Evolutionary conservation across 495 filamentous ascomycete genomes (phyloP), one percentile per base, ranked within the genome.

Genomic region (Penicillium lividum): DNA sequence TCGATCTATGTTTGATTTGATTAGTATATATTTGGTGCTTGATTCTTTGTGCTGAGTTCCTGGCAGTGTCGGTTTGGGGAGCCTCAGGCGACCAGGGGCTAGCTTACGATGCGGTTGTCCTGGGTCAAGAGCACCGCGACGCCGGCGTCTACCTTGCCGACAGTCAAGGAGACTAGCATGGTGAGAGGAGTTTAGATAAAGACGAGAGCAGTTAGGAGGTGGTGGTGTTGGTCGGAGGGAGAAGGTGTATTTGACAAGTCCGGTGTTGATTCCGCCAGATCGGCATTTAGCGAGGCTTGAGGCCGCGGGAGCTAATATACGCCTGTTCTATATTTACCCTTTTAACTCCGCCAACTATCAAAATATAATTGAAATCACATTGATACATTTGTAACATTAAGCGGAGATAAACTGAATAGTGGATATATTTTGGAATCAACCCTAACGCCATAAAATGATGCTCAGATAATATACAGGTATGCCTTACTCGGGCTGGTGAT

Each of bases 61-160:
- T 53, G 38, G 47, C 28, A 15, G 10, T 13, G 18, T 8, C 38
- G n/a, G 38, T 33, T 16, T 38, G 16, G 52, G 44, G 34, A 56
- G 58, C 48, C 46, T 38, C n/a, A 54, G 46, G 62, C 59, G 54
- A 61, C 61, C 54, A 60, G 60, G 63, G 66, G 57, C 34, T 40
- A 62, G 73, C 86, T 73, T 85, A 97, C 94, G 64, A 98, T 82
- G 62, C 94, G 88, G 78, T 98, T 98, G 77, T 98, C 94, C 66
- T 96, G 89, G 38, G 94, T 98, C 56, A 98, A 82, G 53, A 98
- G 86, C 54, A 98, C 95, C 48, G 94, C 95, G 66, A 98, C 92
- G 73, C 94, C 94, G 64, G 94, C 94, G 73, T 98, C 94, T 75
- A 98, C 94, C 80, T 98, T 98, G 78, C 94, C 94, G 70, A 98